Evolutionary conservation across 1,284 basidiomycete genomes (phyloP), one percentile per base, ranked within the genome.

Genomic region (Cryptococcus wingfieldii): DNA sequence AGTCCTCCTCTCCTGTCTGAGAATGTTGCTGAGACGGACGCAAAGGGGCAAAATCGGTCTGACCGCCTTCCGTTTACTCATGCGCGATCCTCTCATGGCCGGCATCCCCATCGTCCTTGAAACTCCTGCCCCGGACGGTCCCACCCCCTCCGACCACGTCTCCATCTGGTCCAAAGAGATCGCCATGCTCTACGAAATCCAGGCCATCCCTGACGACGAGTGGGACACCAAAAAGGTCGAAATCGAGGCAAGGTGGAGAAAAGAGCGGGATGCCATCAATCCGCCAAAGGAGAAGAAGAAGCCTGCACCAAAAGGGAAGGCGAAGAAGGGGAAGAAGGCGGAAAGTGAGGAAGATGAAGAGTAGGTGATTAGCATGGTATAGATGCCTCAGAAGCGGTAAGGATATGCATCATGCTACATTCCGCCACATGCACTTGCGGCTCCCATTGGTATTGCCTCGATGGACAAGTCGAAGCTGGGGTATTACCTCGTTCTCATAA

Each of bases 51-150:
- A 84, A 44, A 80, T 92, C 39, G 83, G 84, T 5, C 77, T 91
- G 1, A 62, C 67, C 1, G 80, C 84, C 1, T 92, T 92, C 75
- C 79, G 81, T 45, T 80, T 83, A 55, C 81, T 91, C 51, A 79
- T 91, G 58, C 82, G 82, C 14, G 89, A 93, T 67, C 77, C 81
- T 4, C 83, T 87, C 19, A 81, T 86, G 51, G 80, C 83, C 57
- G 76, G 82, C 46, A 86, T 92, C 43, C 90, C 90, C 3, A 80
- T 93, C 43, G 83, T 92, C 38, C 82, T 93, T 18, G 90, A 94
- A 72, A 92, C 90, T 0, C 88, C 88, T 0, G 64, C 62, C 14
- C 58, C 61, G 18, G 67, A 63, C 19, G 65, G 64, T 31, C 59
- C 67, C 31, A 82, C 83, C 54, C 75, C 77, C 45, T 63, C 65